These are phyloP conservation scores for Metschnikowia santaceciliae DNA, from an alignment of 805 yeast species.

Conservation along the genomic window DNA sequence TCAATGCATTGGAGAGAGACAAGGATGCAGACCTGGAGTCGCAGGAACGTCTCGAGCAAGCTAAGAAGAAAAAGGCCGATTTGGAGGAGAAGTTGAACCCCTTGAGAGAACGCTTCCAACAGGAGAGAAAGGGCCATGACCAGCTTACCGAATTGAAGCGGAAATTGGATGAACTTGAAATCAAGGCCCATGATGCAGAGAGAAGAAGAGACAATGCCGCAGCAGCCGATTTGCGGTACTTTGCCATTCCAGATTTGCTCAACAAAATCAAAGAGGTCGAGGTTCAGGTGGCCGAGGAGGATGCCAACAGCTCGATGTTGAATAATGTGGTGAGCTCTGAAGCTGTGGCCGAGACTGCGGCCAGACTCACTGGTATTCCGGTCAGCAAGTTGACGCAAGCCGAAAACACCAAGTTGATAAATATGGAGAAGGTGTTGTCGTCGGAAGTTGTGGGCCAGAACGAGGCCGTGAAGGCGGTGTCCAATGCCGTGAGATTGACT, in stretches of 20 bases:
- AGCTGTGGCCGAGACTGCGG: constrained; percentile 94
- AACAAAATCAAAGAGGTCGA: constrained; percentile 74
- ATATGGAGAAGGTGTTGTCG: constrained; percentile 86
- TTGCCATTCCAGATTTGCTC: constrained; percentile 92
- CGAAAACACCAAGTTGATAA: constrained; percentile 88
- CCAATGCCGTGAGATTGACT: constrained; percentile 88
- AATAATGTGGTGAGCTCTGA: constrained; percentile 87
- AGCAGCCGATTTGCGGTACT: constrained; percentile 94
- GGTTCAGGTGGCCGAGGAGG: constrained; percentile 72
- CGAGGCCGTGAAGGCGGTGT: constrained; percentile 93
- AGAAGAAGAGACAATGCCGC: constrained; percentile 93
- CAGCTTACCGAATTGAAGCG: constrained; percentile 85
- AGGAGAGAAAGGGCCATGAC: constrained; percentile 88
- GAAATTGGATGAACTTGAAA: constrained; percentile 87
- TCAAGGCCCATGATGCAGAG: constrained; percentile 93
- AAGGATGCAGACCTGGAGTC: constrained; percentile 79
- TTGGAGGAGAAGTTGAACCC: constrained; percentile 84
- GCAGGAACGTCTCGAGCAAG: constrained; percentile 77
- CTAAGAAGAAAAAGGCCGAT: constrained; percentile 74
- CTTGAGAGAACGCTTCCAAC: constrained; percentile 74
- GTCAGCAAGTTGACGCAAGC: constrained; percentile 92
- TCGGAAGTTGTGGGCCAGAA: constrained; percentile 89
- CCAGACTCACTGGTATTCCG: constrained; percentile 94
- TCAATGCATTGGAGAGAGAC: constrained; percentile 95
- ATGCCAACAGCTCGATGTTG: constrained; percentile 61